These are phyloP conservation scores for Cladosporium sp. DNA, from an alignment of 2,329 filamentous ascomycete genomes.

Conservation along the genomic window DNA sequence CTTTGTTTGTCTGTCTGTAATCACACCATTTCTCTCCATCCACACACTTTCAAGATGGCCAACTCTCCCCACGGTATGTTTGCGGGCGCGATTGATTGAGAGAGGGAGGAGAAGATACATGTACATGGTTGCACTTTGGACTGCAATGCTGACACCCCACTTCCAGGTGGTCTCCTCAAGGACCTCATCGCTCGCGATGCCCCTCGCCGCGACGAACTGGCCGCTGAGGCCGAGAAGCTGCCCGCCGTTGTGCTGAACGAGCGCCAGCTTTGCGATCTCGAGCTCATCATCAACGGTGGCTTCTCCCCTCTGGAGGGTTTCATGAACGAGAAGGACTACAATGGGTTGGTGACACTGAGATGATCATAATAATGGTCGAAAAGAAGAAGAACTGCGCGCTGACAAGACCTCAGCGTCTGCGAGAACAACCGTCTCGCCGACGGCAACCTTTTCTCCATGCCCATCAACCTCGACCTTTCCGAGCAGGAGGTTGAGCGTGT, in stretches of 20 bases:
- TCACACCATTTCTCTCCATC: neutral
- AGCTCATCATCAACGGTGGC: slow-evolving; percentile 93
- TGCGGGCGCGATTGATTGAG: too few species aligned
- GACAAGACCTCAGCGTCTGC: slow-evolving; percentile 62
- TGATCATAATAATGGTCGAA: too few species aligned
- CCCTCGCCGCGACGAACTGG: slow-evolving; percentile 73
- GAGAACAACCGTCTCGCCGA: slow-evolving; percentile 78
- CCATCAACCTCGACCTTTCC: slow-evolving; percentile 86
- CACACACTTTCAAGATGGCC: slow-evolving; percentile 36
- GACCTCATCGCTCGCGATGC: slow-evolving; percentile 93
- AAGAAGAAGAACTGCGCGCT: neutral
- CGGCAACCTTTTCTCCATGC: slow-evolving; percentile 92
- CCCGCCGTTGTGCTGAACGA: slow-evolving; percentile 81
- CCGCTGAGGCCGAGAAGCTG: slow-evolving; percentile 77
- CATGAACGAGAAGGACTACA: slow-evolving; percentile 96
- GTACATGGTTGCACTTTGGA: too few species aligned
- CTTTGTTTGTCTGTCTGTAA: slow-evolving; percentile 7
- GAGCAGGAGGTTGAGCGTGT: slow-evolving; percentile 69
- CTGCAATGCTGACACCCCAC: slow-evolving; percentile 7
- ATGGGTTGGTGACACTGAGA: slow-evolving; percentile 57
- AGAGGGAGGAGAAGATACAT: too few species aligned
- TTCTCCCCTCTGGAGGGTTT: slow-evolving; percentile 98
- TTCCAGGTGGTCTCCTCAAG: slow-evolving; percentile 82
- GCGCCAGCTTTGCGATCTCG: slow-evolving; percentile 94
- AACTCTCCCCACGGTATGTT: slow-evolving; percentile 49